Base-by-base conservation (phyloP, 352 stramenopile genomes). In the Pythium aristosporum region DNA sequence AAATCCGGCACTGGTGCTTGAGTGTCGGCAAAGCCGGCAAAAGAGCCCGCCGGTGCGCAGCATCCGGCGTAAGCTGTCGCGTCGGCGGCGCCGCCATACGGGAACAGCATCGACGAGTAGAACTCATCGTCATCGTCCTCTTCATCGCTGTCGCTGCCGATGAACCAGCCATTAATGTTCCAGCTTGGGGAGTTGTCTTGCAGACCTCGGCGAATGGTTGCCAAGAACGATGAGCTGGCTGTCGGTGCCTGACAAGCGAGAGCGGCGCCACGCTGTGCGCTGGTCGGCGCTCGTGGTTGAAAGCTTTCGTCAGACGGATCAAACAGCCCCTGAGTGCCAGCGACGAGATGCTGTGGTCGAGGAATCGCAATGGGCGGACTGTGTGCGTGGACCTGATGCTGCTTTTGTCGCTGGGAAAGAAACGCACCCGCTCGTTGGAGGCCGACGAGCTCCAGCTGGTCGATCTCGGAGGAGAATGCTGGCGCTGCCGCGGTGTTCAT, bases 81-180 rank as follows among this genome's bases (percentile, higher is more conserved):
- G 11, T 61, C 18, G 11, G 46, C 23, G 7, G 46, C 61, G 13
- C n/a, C 32, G 1, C 28, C 20, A 42, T 64, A 60, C 20, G 55
- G 62, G 51, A 64, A 50, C 30, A 64, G 18, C 46, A 55, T 59
- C 5, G 54, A 69, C 15, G 41, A 36, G 49, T 64, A 57, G 13
- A 59, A 51, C 41, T 69, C 62, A 16, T 58, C 63, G 20, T 65
- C 51, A 25, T 59, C 32, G 16, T 70, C 56, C 3, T 70, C 56
- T 37, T 65, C 57, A 23, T 63, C 63, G 30, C 50, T 63, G 16
- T 65, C 63, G 49, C 65, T 57, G 23, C 57, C 56, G n/a, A 61
- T 65, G 42, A 69, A 69, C 62, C 62, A 69, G 1, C 63, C 60
- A 46, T 67, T 70, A 32, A 53, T 63, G 39, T 65, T 42, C 56